phyloP scores from a whole-genome alignment of 2,329 filamentous ascomycete species.

The Chaetomium globosum region DNA sequence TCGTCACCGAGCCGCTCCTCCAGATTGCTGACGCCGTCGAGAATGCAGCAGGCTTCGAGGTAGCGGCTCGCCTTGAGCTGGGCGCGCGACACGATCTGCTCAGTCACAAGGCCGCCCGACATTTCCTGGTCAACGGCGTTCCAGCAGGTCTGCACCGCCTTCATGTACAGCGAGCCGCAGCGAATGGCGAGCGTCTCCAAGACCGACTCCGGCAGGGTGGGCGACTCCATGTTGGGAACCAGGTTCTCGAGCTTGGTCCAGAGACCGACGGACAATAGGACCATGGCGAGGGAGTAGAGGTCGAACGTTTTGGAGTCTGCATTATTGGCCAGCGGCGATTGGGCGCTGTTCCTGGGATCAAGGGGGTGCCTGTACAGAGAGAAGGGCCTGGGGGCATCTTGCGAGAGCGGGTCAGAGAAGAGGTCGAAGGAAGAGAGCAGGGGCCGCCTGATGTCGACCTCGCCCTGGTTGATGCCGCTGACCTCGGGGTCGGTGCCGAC shows the following conservation, averaged over 20 bases:
- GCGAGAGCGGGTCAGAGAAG: constrained; percentile 58
- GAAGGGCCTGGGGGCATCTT: constrained; percentile 40
- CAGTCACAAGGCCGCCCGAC: constrained; percentile 49
- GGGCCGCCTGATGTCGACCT: constrained; percentile 67
- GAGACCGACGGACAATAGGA: constrained; percentile 73
- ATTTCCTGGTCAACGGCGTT: constrained; percentile 67
- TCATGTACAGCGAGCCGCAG: constrained; percentile 75
- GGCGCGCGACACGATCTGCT: constrained; percentile 56
- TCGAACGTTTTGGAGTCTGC: constrained; percentile 64
- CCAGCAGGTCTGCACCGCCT: constrained; percentile 72
- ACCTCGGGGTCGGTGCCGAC: constrained; percentile 46
- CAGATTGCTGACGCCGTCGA: constrained; percentile 61
- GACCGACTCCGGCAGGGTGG: constrained; percentile 62
- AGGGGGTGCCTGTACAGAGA: constrained; percentile 68
- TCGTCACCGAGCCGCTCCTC: constrained; percentile 58
- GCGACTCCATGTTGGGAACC: constrained; percentile 48
- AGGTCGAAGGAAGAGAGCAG: constrained; percentile 74
- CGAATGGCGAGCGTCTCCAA: constrained; percentile 65
- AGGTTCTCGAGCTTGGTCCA: constrained; percentile 69
- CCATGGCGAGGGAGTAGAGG: constrained; percentile 71
- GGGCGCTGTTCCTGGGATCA: constrained; percentile 56
- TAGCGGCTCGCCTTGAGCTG: constrained; percentile 61
- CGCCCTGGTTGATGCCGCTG: constrained; percentile 45
- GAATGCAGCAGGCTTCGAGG: constrained; percentile 63
- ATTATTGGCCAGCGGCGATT: constrained; percentile 52